Percentiles rank a stretch among this genome's conserved stretches.
These are phyloP conservation scores for Claviceps pazoutovae DNA, from an alignment of 2,329 filamentous ascomycete genomes.

Conservation along the genomic window DNA sequence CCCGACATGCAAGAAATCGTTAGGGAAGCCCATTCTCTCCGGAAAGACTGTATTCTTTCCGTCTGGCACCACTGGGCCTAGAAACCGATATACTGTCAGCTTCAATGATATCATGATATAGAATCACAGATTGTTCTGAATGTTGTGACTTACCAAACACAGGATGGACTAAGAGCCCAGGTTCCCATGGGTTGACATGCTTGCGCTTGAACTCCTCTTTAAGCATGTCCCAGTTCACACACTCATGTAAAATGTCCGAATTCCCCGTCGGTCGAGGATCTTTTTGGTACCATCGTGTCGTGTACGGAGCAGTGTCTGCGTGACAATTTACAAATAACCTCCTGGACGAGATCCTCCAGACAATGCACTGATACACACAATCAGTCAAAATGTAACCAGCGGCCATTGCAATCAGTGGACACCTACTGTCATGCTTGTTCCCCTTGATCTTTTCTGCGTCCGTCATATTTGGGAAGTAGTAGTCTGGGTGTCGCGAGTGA, in stretches of 20 bases:
- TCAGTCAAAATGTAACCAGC: neutral
- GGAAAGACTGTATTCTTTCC: neutral
- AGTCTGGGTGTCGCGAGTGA: neutral
- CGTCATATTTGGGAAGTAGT: slow-evolving; percentile 1
- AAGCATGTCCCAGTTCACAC: neutral
- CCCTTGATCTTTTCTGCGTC: neutral
- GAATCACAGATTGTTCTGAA: neutral
- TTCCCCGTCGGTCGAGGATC: neutral
- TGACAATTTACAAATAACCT: neutral
- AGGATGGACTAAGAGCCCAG: neutral
- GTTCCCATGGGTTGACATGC: slow-evolving; percentile 1
- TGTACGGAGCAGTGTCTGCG: neutral
- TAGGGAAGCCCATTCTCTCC: slow-evolving; percentile 1
- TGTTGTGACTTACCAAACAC: neutral
- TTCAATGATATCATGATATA: neutral
- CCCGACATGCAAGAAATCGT: neutral
- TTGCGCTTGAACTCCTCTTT: neutral
- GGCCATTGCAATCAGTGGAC: neutral
- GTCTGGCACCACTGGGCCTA: neutral
- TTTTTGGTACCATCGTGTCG: neutral
- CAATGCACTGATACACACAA: neutral
- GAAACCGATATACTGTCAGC: neutral
- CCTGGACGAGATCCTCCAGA: neutral
- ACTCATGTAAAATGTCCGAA: neutral
- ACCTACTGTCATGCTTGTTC: neutral